phyloP scores from a whole-genome alignment of 495 filamentous ascomycete species.

The Hapsidospora chrysogenum region DNA sequence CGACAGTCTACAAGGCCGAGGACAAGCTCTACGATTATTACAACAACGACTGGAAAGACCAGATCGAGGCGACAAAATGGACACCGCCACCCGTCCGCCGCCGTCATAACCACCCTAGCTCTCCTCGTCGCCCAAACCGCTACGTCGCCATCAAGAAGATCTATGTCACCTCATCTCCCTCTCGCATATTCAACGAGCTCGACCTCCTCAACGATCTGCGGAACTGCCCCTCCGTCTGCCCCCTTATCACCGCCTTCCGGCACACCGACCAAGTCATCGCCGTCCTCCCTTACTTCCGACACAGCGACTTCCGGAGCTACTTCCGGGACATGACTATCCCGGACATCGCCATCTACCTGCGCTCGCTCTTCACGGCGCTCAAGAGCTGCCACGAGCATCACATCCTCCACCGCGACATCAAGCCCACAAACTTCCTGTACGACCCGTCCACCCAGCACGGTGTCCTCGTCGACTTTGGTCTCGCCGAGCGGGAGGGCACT shows the following conservation, averaged over 20 bases:
- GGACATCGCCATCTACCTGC: slow-evolving; percentile 80
- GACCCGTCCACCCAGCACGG: slow-evolving; percentile 65
- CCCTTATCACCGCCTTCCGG: slow-evolving; percentile 89
- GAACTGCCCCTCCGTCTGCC: slow-evolving; percentile 70
- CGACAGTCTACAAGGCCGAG: slow-evolving; percentile 96
- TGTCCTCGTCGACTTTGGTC: slow-evolving; percentile 89
- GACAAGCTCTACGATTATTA: slow-evolving; percentile 77
- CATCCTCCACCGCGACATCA: slow-evolving; percentile 94
- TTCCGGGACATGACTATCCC: slow-evolving; percentile 71
- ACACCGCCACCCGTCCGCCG: slow-evolving; percentile 39
- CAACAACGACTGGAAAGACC: slow-evolving; percentile 74
- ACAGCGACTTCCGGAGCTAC: slow-evolving; percentile 91
- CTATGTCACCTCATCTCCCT: slow-evolving; percentile 88
- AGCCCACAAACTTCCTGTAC: slow-evolving; percentile 99
- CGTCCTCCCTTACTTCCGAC: slow-evolving; percentile 85
- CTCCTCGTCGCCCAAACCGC: slow-evolving; percentile 34
- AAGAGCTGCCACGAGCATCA: slow-evolving; percentile 61
- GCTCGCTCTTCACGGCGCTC: slow-evolving; percentile 73
- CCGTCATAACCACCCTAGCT: slow-evolving; percentile 5
- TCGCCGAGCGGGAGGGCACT: slow-evolving; percentile 68
- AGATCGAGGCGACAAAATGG: slow-evolving; percentile 46
- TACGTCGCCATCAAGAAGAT: slow-evolving; percentile 98
- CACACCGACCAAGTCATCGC: slow-evolving; percentile 89
- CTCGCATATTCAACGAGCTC: slow-evolving; percentile 89
- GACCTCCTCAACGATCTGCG: slow-evolving; percentile 87